Evolutionary conservation across 495 filamentous ascomycete genomes (phyloP).

Genomic region (Podospora australis): DNA sequence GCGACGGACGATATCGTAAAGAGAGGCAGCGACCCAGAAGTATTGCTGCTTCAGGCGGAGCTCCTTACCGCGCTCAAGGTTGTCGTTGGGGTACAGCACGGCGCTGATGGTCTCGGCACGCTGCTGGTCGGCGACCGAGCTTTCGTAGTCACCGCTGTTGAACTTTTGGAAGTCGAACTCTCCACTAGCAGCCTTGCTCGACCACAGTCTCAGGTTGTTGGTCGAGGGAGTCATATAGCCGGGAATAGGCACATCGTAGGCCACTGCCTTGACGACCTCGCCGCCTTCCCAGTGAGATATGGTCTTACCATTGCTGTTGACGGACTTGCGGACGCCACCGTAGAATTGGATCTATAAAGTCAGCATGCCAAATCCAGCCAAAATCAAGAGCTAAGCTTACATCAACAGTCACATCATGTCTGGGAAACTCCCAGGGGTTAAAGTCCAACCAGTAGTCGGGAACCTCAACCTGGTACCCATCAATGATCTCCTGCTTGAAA

Average conservation of each 20-base stretch:
- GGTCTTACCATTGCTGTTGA: constrained; percentile 70
- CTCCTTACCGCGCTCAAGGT: constrained; percentile 92
- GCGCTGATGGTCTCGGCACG: constrained; percentile 95
- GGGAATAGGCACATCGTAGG: constrained; percentile 92
- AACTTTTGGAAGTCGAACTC: constrained; percentile 99
- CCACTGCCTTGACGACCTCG: constrained; percentile 86
- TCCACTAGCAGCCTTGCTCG: constrained; percentile 90
- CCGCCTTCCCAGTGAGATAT: constrained; percentile 78
- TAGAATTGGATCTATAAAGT: constrained; percentile 99
- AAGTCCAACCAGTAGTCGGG: constrained; percentile 99
- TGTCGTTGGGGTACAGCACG: constrained; percentile 96
- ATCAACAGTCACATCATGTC: constrained; percentile 90
- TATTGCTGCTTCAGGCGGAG: constrained; percentile 98
- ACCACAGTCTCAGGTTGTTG: constrained; percentile 96
- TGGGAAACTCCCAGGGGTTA: constrained; percentile 97
- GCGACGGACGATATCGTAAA: constrained; percentile 90
- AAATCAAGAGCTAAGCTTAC: too few species aligned
- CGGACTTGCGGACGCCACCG: constrained; percentile 64
- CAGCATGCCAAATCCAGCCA: too few species aligned
- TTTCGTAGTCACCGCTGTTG: constrained; percentile 97
- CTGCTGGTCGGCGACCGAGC: constrained; percentile 92
- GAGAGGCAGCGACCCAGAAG: constrained; percentile 97
- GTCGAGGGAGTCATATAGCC: constrained; percentile 84
- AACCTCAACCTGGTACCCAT: constrained; percentile 95
- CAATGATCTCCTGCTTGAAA: constrained; percentile 98